phyloP scores from a whole-genome alignment of 495 filamentous ascomycete genomes.

The Annulohypoxylon stygium region DNA sequence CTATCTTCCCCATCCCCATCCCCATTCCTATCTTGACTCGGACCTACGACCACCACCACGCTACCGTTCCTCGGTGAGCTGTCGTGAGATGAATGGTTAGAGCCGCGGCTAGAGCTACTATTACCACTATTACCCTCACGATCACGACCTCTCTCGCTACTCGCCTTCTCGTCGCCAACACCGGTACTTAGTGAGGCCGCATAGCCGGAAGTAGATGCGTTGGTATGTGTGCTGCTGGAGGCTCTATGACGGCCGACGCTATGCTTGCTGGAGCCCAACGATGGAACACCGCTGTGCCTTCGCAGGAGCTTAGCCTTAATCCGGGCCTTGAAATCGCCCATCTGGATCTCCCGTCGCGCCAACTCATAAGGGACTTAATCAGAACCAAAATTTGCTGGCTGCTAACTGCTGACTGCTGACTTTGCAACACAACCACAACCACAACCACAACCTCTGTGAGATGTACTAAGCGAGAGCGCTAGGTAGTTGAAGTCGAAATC shows the following conservation, averaged over 20 bases:
- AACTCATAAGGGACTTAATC: constrained; percentile 26
- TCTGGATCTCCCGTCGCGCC: constrained; percentile 33
- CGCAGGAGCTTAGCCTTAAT: constrained; percentile 63
- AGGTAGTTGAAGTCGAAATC: background rate
- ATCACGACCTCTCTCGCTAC: constrained; percentile 10
- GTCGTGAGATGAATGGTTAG: constrained; percentile 13
- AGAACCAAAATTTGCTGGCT: background rate
- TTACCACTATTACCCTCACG: constrained; percentile 14
- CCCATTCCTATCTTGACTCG: constrained; percentile 11
- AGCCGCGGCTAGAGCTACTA: constrained; percentile 4
- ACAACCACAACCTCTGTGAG: background rate
- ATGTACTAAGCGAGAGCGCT: background rate
- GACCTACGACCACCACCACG: constrained; percentile 2
- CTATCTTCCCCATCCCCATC: background rate
- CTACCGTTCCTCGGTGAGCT: constrained; percentile 16
- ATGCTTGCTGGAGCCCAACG: constrained; percentile 52
- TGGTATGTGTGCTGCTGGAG: constrained; percentile 48
- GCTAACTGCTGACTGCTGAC: background rate
- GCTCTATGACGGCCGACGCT: constrained; percentile 41
- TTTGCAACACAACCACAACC: background rate
- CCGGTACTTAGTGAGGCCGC: constrained; percentile 42
- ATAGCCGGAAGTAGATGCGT: constrained; percentile 44
- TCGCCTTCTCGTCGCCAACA: constrained; percentile 30
- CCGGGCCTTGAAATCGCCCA: constrained; percentile 63
- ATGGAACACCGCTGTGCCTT: constrained; percentile 57